Conservation (phyloP, 371 early-diverging fungal species). For the Gilbertella persicaria region DNA sequence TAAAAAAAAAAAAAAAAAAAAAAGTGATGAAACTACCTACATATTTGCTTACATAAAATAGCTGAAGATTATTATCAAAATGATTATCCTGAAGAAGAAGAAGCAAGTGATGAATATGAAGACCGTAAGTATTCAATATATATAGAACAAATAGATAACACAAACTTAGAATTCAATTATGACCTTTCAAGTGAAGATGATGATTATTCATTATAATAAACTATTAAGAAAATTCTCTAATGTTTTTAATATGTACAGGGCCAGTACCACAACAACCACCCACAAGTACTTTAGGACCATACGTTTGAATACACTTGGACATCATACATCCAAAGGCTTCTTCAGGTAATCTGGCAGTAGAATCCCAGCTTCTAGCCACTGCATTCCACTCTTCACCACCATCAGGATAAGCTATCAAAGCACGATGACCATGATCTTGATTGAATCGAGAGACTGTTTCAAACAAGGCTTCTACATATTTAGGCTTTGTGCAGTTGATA, state of each 20-base stretch:
- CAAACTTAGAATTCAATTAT: slow-evolving; percentile 20
- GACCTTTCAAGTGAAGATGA: slow-evolving; percentile 38
- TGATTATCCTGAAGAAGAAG: slow-evolving; percentile 66
- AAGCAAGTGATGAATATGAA: slow-evolving; percentile 49
- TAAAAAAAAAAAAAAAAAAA: slow-evolving; percentile 11
- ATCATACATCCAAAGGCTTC: slow-evolving; percentile 34
- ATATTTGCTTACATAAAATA: slow-evolving; percentile 7
- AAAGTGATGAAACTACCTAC: not conserved
- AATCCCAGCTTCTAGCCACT: slow-evolving; percentile 30
- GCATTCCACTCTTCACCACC: slow-evolving; percentile 51
- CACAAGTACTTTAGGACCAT: slow-evolving; percentile 35
- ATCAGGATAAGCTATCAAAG: slow-evolving; percentile 46
- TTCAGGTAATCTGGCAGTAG: slow-evolving; percentile 18
- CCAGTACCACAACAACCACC: slow-evolving; percentile 57
- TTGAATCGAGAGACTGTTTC: slow-evolving; percentile 2
- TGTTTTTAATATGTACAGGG: slow-evolving; percentile 34
- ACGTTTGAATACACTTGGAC: slow-evolving; percentile 17
- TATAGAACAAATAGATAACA: not conserved
- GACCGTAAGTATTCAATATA: slow-evolving; percentile 33
- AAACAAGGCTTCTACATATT: slow-evolving; percentile 26
- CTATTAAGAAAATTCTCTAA: not conserved
- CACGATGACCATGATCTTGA: not conserved
- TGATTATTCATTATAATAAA: slow-evolving; percentile 22
- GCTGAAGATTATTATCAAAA: slow-evolving; percentile 70
- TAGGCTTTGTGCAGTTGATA: slow-evolving; percentile 60